A percentile compares a stretch with the other conserved stretches of the same genome.
Conservation (phyloP, 2,329 filamentous ascomycete genomes). For the Aspergillus caelatus region DNA sequence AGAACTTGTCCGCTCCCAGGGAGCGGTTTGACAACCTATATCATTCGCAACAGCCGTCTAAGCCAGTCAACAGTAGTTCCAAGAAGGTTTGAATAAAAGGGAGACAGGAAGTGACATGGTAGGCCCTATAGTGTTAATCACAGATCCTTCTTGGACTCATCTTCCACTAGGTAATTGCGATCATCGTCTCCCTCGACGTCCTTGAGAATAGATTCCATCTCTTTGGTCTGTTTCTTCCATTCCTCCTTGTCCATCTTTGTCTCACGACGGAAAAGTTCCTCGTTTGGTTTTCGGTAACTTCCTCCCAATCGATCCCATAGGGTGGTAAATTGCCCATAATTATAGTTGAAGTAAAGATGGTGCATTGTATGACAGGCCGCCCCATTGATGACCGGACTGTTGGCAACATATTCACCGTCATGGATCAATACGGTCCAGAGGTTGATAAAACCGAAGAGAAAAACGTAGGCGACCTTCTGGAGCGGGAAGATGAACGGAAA, state of each 20-base stretch:
- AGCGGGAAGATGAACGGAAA: conserved; percentile 92
- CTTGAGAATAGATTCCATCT: conserved; percentile 75
- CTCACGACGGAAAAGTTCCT: conserved; percentile 80
- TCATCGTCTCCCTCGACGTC: conserved; percentile 67
- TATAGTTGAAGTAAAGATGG: conserved; percentile 85
- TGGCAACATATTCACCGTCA: conserved; percentile 90
- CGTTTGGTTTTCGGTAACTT: conserved; percentile 83
- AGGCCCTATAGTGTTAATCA: conserved; percentile 21
- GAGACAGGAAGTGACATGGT: not conserved
- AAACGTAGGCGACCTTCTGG: conserved; percentile 85
- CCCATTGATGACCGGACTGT: conserved; percentile 90
- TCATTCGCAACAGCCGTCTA: not conserved
- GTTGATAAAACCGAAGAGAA: conserved; percentile 89
- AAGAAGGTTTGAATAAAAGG: not conserved
- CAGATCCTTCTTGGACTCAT: conserved; percentile 40
- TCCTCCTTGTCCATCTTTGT: conserved; percentile 80
- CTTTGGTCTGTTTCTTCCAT: conserved; percentile 75
- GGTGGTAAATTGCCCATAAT: conserved; percentile 94
- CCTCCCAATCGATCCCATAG: conserved; percentile 86
- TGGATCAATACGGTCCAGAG: conserved; percentile 97
- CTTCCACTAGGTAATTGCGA: conserved; percentile 42
- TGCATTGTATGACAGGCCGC: conserved; percentile 94
- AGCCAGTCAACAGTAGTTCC: not conserved
- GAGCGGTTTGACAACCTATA: not conserved
- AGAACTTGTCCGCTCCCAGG: not conserved